Percentiles rank a stretch among this genome's conserved stretches.
Conservation (phyloP, 2,329 filamentous ascomycete species). For the Neophaeococcomyces aloes region DNA sequence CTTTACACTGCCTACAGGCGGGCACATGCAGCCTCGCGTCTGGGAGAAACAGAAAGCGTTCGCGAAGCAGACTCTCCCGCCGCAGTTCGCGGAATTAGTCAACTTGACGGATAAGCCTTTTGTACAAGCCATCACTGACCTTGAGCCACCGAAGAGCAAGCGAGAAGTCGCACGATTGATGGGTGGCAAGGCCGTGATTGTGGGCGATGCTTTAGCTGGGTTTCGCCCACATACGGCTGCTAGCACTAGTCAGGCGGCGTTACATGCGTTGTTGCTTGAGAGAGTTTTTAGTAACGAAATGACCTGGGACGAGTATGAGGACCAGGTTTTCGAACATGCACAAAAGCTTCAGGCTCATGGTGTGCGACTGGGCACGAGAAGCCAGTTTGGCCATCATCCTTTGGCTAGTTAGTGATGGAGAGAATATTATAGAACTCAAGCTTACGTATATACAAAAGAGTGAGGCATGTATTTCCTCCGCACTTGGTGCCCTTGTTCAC, state of each 20-base stretch:
- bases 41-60: conserved; percentile 29
- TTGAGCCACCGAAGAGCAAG: conserved; percentile 10
- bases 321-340: conserved; percentile 14
- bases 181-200: conserved; percentile 20
- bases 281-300: conserved; percentile 19
- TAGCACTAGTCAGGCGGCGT: conserved; percentile 33
- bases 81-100: conserved; percentile 34
- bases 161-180: conserved; percentile 9
- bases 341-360: conserved; percentile 9
- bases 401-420: no score
- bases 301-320: conserved; percentile 16
- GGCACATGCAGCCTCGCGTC: conserved; percentile 22
- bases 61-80: conserved; percentile 28
- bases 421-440: no score
- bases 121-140: conserved; percentile 23
- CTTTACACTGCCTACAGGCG: conserved; percentile 29
- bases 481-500: no score
- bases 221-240: conserved; percentile 38
- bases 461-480: no score
- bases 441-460: conserved; percentile 12
- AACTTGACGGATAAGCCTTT: conserved; percentile 32
- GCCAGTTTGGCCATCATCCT: conserved; percentile 12
- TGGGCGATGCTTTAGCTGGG: conserved; percentile 37
- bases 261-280: conserved; percentile 21
- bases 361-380: conserved; percentile 12